Evolutionary conservation across 768 basidiomycete genomes (phyloP), one percentile per base, ranked within the genome.

Genomic region (Ramaria sp.): DNA sequence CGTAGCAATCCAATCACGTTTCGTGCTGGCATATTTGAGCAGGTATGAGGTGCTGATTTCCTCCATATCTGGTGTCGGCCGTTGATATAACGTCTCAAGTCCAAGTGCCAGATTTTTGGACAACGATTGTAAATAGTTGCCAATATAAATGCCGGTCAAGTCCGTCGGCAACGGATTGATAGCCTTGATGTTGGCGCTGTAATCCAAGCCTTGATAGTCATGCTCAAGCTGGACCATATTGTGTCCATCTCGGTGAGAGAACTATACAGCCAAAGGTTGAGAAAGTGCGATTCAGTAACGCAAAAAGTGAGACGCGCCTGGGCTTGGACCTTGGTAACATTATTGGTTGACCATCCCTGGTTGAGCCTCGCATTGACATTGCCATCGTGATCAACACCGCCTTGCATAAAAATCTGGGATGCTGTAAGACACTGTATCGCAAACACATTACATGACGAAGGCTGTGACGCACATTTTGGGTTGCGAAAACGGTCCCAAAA

Each of bases 151-250:
- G 61, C 96, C 96, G 22, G 91, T 89, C 22, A 84, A 69, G 71
- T 97, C 92, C 55, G 80, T 74, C 10, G 89, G 87, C 51, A 84
- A 91, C 7, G 93, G 94, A 73, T 99, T 98, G 68, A 95, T 78
- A 12, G 87, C 83, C 70, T 96, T 96, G 63, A 81, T 64, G 68
- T 93, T 94, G 41, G 93, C 61, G 56, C 81, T 84, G 71, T 86
- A 96, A 70, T 97, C 95, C 57, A 75, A 77, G 24, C 93, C 95
- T 63, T 83, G 80, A 68, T 88, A 88, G 70, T 98, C 96, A 65
- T 99, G 95, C 70, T 99, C 96, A 43, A 94, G 62, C 64, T 94
- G 90, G 57, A 96, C 70, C 87, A 96, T 91, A 62, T 86, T 95
- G 67, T 92, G 91, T 17, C 88, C 88, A 15, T 73, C 71, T 70